A percentile compares a stretch with the other conserved stretches of the same genome.
Conservation (phyloP, 495 filamentous ascomycete species). For the Cladorrhinum samala region DNA sequence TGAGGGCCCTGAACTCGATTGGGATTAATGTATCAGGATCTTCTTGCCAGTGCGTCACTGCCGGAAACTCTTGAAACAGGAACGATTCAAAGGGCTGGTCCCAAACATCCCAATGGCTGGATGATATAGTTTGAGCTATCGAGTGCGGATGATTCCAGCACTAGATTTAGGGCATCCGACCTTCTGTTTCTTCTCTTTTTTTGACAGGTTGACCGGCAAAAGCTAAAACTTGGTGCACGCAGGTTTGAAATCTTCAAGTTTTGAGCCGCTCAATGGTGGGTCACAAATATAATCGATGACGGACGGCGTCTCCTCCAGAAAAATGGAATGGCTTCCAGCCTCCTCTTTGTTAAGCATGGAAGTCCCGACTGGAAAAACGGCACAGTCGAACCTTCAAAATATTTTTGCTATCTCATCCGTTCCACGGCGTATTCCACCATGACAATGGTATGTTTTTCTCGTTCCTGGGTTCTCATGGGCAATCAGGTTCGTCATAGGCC, state of each 20-base stretch:
- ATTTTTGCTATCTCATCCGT: neutral
- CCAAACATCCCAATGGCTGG: neutral
- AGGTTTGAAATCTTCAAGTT: neutral
- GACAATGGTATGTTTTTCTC: neutral
- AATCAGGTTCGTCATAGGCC: neutral
- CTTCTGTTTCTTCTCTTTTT: neutral
- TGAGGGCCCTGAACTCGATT: neutral
- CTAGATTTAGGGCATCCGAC: neutral
- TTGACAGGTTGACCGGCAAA: slow-evolving; percentile 1
- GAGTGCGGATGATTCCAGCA: no score
- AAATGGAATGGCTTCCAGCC: no score
- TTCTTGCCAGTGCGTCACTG: neutral
- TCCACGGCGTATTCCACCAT: neutral
- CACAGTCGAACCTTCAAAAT: no score
- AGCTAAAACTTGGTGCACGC: neutral
- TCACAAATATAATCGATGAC: neutral
- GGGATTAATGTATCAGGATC: neutral
- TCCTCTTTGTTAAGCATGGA: no score
- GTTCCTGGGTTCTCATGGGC: neutral
- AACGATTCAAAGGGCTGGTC: neutral
- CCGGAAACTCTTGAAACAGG: neutral
- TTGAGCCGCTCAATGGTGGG: neutral
- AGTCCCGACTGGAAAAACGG: no score
- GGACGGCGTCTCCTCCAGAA: neutral
- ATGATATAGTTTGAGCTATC: neutral